Base-by-base conservation (phyloP, 495 filamentous ascomycete species). In the Aspergillus nidulans region DNA sequence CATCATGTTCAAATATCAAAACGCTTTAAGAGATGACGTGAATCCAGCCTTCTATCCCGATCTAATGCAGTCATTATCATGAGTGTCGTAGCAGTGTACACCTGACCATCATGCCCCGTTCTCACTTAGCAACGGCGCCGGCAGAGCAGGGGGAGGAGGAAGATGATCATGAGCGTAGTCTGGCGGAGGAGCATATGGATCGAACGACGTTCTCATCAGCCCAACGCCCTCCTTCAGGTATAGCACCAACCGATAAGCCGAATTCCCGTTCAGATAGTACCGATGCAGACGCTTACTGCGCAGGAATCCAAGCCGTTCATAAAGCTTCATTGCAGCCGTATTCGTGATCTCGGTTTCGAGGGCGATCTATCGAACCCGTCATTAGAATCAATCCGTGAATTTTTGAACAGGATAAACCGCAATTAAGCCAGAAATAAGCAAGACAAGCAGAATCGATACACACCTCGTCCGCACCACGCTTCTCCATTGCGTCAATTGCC, bases 291-390 rank as follows among this genome's bases (percentile, higher is more conserved):
- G 86, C 72, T 99, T 99, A 56, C 89, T 95, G 51, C 91, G 77
- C 23, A 99, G 68, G 64, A 99, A 99, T 0, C 95, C 95, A 5
- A 99, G 75, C 1, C 91, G 77, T 65, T 97, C 95, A 71, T 99
- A 99, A 1, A 99, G 76, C 52, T 89, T 88, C 75, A 97, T 92
- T 6, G 91, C 91, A 5, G 91, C 89, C 3, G 85, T 84, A 68
- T 99, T 99, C 16, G 87, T 91, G 65, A 92, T 90, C 74, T 99
- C 95, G 2, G 95, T 99, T 77, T 99, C 95, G 38, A 99, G 83
- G 8, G 91, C 92, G 32, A 98, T 82, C 85, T 88, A 48, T 13
- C 30, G 2, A 6, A 24, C 57, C 16, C 21, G 16, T 45, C 19
- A 45, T 45, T 25, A 45, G 42, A 6, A 25, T 15, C 15, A 18